Percentiles rank a stretch among this genome's conserved stretches.
Evolutionary conservation across 306 rosid genomes (phyloP).

Genomic region (Medicago arabica): DNA sequence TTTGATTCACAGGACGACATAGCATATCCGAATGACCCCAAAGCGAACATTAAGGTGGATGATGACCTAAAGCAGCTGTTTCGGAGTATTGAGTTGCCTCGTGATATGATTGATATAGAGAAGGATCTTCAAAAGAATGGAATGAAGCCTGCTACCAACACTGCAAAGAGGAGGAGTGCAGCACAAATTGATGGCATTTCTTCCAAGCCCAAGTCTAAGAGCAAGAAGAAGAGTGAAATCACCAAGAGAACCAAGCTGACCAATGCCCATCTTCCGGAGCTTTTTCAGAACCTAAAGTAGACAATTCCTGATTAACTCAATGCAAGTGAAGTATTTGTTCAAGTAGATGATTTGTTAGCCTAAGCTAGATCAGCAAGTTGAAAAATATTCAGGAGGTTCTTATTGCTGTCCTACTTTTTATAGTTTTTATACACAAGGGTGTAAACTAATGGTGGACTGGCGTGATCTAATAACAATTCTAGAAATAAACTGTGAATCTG

Average conservation of each 20-base stretch:
- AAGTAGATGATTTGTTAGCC: constrained; percentile 21
- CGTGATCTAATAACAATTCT: not conserved
- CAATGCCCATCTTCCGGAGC: constrained; percentile 96
- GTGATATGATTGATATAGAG: constrained; percentile 90
- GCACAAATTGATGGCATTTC: constrained; percentile 78
- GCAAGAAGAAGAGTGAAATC: constrained; percentile 82
- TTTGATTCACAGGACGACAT: constrained; percentile 95
- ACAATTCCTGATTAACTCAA: constrained; percentile 39
- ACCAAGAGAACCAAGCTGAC: constrained; percentile 98
- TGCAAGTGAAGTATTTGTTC: constrained; percentile 6
- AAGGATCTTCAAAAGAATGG: constrained; percentile 94
- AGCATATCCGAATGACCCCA: constrained; percentile 90
- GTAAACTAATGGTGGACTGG: constrained; percentile 8
- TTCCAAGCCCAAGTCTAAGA: constrained; percentile 75
- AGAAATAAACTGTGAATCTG: no score
- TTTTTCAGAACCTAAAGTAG: constrained; percentile 56
- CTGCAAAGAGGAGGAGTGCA: constrained; percentile 89
- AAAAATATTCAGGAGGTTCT: constrained; percentile 25
- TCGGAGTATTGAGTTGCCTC: constrained; percentile 78
- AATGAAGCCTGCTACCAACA: constrained; percentile 96
- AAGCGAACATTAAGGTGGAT: constrained; percentile 78
- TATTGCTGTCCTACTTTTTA: constrained; percentile 15
- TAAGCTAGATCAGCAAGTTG: constrained; percentile 32
- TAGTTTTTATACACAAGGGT: constrained; percentile 22
- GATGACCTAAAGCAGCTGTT: constrained; percentile 81